These are phyloP conservation scores for Vaccinium darrowii DNA, from an alignment of 148 eudicot genomes.

Conservation along the genomic window DNA sequence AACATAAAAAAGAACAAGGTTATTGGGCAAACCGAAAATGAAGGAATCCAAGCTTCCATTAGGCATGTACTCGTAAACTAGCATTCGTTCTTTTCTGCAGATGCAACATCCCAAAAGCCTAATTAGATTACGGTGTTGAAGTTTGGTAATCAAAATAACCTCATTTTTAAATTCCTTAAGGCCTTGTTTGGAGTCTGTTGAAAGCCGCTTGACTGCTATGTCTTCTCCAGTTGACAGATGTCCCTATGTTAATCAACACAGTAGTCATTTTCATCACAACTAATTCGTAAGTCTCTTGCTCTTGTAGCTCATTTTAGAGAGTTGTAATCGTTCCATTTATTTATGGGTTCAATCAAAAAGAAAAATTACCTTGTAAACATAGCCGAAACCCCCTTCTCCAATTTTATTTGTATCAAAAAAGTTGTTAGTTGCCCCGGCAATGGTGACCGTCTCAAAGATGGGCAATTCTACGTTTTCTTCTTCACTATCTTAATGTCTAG, in stretches of 20 bases:
- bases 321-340: too few relatives aligned
- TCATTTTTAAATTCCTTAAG: constrained; percentile 17
- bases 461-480: background rate
- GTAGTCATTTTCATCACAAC: background rate
- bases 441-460: background rate
- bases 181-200: constrained; percentile 10
- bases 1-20: background rate
- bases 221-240: background rate
- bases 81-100: constrained; percentile 9
- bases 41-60: constrained; percentile 16
- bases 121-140: constrained; percentile 18
- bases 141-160: constrained; percentile 16
- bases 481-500: background rate
- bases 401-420: constrained; percentile 13
- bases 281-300: background rate
- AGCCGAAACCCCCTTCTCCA: constrained; percentile 1
- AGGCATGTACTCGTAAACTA: constrained; percentile 13
- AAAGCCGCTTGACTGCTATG: constrained; percentile 8
- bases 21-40: constrained; percentile 11
- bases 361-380: background rate
- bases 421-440: background rate
- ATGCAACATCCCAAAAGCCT: constrained; percentile 20
- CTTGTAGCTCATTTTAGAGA: too few relatives aligned
- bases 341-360: background rate
- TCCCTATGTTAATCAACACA: constrained; percentile 3